Base-by-base conservation (phyloP, 495 filamentous ascomycete genomes). In the Sabuloglossum arenarium region DNA sequence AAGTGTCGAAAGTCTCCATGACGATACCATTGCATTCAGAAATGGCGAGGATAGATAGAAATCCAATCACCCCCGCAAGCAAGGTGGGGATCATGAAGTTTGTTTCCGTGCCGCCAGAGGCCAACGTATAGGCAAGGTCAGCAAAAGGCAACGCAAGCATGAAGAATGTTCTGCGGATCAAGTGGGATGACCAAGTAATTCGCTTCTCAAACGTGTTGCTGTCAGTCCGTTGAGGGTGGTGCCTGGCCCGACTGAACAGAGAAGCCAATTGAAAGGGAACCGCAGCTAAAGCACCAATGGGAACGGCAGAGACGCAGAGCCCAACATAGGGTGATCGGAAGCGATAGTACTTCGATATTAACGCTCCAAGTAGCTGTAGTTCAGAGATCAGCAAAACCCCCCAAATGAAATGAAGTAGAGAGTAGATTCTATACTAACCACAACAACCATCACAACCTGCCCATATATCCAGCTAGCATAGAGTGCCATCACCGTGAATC, bases 1-100 rank as follows among this genome's bases (percentile, higher is more conserved):
- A 85, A 6, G 79, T 82, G 64, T 88, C 84, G 63, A 78, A 88
- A 21, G 80, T 80, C 61, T 88, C 84, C 85, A 86, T 88, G 66
- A 88, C 73, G 53, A 88, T 68, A 4, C 83, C 80, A 58, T 81
- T 73, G 65, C 82, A 86, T 66, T 88, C 85, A 10, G 84, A 77
- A 43, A 88, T 80, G 29, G 80, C 83, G 24, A 88, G 74, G 42
- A 79, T 80, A 2, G 79, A 81, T 14, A 84, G 70, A 59, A 84
- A 82, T 12, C 79, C 81, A 19, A 86, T 75, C 24, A 79, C 59
- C 2, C 75, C 78, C 14, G 81, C 82, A 58, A 87, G 78, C 29
- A 82, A 53, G n/a, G 76, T 77, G 1, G 84, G 84, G 9, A 81
- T 64, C 31, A 75, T 74, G 43, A 76, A 76, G 45, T 74, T 77